Evolutionary conservation across 2,329 filamentous ascomycete species (phyloP), one percentile per base, ranked within the genome.

Genomic region (Fusarium austroafricanum): DNA sequence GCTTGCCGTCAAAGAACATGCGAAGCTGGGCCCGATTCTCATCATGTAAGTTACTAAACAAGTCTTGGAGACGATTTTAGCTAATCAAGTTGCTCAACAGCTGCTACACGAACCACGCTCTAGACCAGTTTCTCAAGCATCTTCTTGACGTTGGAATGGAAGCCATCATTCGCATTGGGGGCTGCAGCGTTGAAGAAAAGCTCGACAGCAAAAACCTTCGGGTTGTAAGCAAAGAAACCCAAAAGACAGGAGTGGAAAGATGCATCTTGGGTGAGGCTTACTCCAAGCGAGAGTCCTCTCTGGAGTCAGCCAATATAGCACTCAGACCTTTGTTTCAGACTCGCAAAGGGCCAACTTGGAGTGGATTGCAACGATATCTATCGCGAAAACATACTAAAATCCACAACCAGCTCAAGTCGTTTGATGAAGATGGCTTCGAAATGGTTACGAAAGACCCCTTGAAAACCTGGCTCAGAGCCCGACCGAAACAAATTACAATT

Each of bases 131-230:
- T 2, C 78, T 91, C 0, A 84, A 90, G 62, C 83, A 89, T 60
- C 74, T 91, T 0, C 55, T 87, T 0, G 77, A 84, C 4, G 78
- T 77, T 3, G 80, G 79, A 0, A 75, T 85, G 6, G 67, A 75
- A 0, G 78, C 84, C 6, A 80, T 91, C 28, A 82, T 91, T 35
- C 86, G 89, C 0, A 85, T 92, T 10, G 89, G 89, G 0, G 45
- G 56, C 2, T 62, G 69, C 2, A 69, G 65, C n/a, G 49, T 45
- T 11, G 26, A 62, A 0, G 15, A 31, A 11, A 31, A 63, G 15
- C 62, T 68, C 5, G 18, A 29, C 4, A 23, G 51, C 8, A 45
- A 21, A 1, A 67, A 66, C 2, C 61, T 68, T 43, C 65, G 61
- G 1, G 10, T 39, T 1, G 64, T 67, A 12, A 46, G 51, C 18